Evolutionary conservation across 139 green algal genomes (phyloP).

Genomic region (Volvox reticuliferus): DNA sequence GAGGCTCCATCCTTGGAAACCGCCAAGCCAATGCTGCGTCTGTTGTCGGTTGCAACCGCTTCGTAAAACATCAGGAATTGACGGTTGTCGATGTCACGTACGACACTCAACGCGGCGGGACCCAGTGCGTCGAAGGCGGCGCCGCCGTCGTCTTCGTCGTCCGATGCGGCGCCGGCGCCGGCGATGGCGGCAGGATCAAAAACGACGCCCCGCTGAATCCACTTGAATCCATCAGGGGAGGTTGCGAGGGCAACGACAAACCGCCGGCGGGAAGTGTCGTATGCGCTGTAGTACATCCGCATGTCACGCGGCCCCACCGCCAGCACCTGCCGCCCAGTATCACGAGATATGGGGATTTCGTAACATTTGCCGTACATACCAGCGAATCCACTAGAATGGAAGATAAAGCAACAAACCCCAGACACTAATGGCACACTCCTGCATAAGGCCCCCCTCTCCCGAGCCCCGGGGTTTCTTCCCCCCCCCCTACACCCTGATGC

Average conservation of each 20-base stretch:
- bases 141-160: not conserved
- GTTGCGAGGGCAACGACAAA: constrained; percentile 79
- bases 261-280: constrained; percentile 54
- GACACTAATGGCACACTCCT: too few relatives aligned
- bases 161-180: constrained; percentile 3
- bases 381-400: too few relatives aligned
- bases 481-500: too few relatives aligned
- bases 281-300: constrained; percentile 94
- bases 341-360: too few relatives aligned
- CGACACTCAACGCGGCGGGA: constrained; percentile 65
- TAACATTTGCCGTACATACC: too few relatives aligned
- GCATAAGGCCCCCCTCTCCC: too few relatives aligned
- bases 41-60: constrained; percentile 75
- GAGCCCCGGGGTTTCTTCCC: too few relatives aligned
- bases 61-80: constrained; percentile 96
- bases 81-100: constrained; percentile 78
- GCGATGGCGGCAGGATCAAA: constrained; percentile 66
- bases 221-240: constrained; percentile 86
- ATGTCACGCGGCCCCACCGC: constrained; percentile 79
- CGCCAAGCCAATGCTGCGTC: constrained; percentile 83
- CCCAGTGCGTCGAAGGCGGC: constrained; percentile 75
- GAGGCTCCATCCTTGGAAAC: constrained; percentile 76
- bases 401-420: too few relatives aligned
- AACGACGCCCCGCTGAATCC: constrained; percentile 69
- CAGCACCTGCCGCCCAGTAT: constrained; percentile 72